Base-by-base conservation (phyloP, 495 filamentous ascomycete species). In the Aspergillus sparsus region DNA sequence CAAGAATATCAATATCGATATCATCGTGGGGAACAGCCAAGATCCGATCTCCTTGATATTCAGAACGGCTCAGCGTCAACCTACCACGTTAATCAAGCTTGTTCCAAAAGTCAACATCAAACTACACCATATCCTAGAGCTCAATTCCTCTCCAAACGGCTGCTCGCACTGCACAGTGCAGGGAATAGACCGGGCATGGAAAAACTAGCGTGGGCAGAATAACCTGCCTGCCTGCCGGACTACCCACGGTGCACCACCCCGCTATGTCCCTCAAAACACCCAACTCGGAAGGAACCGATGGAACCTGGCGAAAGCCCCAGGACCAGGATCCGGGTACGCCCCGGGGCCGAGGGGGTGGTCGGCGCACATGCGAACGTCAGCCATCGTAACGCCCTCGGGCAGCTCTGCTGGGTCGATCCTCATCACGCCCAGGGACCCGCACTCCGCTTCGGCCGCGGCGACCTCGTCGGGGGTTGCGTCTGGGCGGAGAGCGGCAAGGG, bases 291-390 rank as follows among this genome's bases (percentile, higher is more conserved):
- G 36, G 60, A 66, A 66, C 55, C 55, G 56, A 62, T 59, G 63
- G 37, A 66, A 44, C 52, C 55, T 53, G 47, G 55, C 45, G 16
- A 62, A 58, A 55, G 55, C 58, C 54, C 62, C 62, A 56, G 56
- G 57, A 53, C 57, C 57, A 34, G 53, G 52, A 49, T 37, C 62
- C 44, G 53, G 62, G 46, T 18, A 52, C 44, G 35, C 62, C 45
- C 49, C 41, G 45, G 49, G 44, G 54, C 63, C 63, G 33, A 62
- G 63, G 45, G 63, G 63, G 49, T 66, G 63, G 47, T 62, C 59
- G 33, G 59, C 60, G 63, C 63, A 66, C 63, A 62, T 59, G 51
- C 63, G 63, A 59, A 66, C 63, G 52, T 66, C 63, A 49, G 51
- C 18, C 44, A 60, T 53, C 36, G 33, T 36, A 53, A 62, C 56